Conservation (phyloP, 2,329 filamentous ascomycete genomes). For the Alternaria arborescens region DNA sequence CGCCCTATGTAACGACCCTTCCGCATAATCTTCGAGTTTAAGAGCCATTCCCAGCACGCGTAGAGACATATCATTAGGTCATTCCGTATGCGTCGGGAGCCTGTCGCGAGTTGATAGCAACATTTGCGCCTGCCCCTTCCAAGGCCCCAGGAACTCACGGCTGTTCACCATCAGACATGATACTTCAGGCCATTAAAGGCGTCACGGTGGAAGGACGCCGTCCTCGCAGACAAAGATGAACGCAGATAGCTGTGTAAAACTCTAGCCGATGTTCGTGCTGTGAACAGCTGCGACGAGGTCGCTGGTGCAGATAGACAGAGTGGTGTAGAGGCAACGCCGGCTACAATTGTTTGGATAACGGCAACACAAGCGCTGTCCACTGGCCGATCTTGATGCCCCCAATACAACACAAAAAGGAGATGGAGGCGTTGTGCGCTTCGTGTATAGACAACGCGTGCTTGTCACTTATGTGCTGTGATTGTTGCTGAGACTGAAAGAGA, state of each 20-base stretch:
- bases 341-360: neutral
- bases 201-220: neutral
- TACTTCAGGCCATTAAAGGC: neutral
- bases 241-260: neutral
- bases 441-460: neutral
- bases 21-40: neutral
- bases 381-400: neutral
- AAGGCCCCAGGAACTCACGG: neutral
- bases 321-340: neutral
- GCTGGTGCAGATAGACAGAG: neutral
- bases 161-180: neutral
- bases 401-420: neutral
- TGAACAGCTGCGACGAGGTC: neutral
- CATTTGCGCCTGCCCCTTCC: neutral
- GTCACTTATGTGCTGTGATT: neutral
- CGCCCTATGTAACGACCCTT: neutral
- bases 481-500: neutral
- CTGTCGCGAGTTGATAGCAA: neutral
- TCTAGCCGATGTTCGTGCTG: neutral
- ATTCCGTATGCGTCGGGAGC: neutral
- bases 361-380: neutral
- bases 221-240: neutral
- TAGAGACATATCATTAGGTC: neutral
- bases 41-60: neutral
- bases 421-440: neutral